Conservation (phyloP, 768 basidiomycete species). For the Bullera alba region DNA sequence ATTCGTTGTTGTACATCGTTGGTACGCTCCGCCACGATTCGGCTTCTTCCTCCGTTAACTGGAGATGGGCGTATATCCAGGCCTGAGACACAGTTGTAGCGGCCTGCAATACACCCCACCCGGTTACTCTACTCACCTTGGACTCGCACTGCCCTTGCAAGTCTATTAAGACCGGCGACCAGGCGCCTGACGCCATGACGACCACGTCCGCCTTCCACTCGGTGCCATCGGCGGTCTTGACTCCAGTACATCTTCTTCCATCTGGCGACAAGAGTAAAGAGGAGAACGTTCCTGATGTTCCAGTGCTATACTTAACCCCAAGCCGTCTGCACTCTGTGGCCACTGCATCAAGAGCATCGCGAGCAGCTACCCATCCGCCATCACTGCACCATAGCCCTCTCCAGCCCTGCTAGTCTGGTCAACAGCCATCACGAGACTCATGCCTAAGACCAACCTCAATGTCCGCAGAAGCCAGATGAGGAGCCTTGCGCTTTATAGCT, state of each 20-base stretch:
- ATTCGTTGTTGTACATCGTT: conserved; percentile 38
- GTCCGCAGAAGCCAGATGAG: conserved; percentile 16
- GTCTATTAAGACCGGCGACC: conserved; percentile 39
- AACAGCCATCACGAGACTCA: neutral
- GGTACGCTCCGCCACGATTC: conserved; percentile 22
- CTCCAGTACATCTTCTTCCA: conserved; percentile 27
- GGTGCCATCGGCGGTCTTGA: conserved; percentile 31
- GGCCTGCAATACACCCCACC: neutral
- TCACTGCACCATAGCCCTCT: conserved; percentile 25
- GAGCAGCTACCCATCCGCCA: conserved; percentile 43
- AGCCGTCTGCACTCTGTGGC: conserved; percentile 22
- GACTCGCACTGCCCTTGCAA: conserved; percentile 41
- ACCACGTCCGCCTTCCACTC: conserved; percentile 34
- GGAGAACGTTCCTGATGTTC: conserved; percentile 34
- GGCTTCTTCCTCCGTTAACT: conserved; percentile 39
- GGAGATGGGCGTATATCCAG: conserved; percentile 42
- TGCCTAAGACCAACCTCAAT: conserved; percentile 11
- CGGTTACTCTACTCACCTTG: conserved; percentile 21
- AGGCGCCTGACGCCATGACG: conserved; percentile 42
- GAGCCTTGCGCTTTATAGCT: conserved; percentile 18
- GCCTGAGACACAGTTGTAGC: conserved; percentile 3
- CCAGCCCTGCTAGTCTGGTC: conserved; percentile 26
- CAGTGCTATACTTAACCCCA: conserved; percentile 35
- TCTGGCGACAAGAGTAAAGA: conserved; percentile 20
- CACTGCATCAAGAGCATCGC: conserved; percentile 34